Base-by-base conservation (phyloP, 768 basidiomycete genomes). In the Tremella mesenterica region DNA sequence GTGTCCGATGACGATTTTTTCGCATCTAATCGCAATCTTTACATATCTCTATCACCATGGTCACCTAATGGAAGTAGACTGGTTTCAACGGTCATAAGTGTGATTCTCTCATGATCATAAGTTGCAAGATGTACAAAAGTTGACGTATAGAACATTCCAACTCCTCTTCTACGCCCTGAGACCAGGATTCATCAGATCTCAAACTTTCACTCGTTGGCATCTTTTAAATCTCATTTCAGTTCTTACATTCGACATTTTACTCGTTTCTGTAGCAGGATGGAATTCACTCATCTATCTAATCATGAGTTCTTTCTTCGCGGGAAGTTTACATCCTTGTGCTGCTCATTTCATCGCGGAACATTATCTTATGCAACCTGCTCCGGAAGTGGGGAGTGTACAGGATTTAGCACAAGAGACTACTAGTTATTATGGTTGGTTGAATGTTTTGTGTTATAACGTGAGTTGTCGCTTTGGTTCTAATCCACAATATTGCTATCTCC, bases 291-390 rank as follows among this genome's bases (percentile, higher is more conserved):
- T 88, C 38, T 97, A 97, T 76, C 78, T 97, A 61, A 66, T 96
- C 59, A 79, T 86, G 73, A 85, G 83, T 57, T 88, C 85, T 70
- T 96, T 97, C 81, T 92, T 96, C 67, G 95, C 95, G 12, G 93
- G 95, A 0, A 90, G 88, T 65, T 72, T 96, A 34, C 95, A 99
- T 62, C 95, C 95, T 1, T 87, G 86, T 64, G 93, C 92, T 0
- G 93, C 86, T 1, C 95, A 97, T 75, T 99, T 99, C 65, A 96
- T 99, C 61, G 92, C 92, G 1, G 91, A 95, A 73, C 92, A 95
- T 72, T 95, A 92, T 61, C 79, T 95, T 43, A 66, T 76, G 58
- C 54, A 61, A 29, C 61, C 56, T 5, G 57, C 63, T 18, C 13
- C 38, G 44, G 52, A 52, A n/a, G 56, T 46, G 2, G 58, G 63